phyloP scores from a whole-genome alignment of 108 stramenopile genomes.

The Nannochloropsis oceanica region DNA sequence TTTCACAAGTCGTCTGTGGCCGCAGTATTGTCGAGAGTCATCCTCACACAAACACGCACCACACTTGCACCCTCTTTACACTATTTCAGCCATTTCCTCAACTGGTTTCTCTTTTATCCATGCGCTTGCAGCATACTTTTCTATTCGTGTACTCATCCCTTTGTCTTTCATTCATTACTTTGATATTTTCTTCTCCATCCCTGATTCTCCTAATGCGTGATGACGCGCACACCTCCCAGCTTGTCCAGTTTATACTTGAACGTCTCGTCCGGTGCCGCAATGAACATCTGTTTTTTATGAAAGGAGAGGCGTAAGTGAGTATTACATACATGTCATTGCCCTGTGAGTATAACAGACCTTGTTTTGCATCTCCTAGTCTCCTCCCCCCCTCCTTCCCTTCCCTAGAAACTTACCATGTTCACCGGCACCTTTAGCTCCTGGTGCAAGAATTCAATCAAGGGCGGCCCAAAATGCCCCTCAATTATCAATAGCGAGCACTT shows the following conservation, averaged over 20 bases:
- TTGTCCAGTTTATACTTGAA: constrained; percentile 46
- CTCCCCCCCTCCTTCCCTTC: neutral
- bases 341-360: neutral
- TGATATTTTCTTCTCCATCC: neutral
- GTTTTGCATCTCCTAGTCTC: neutral
- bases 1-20: no score
- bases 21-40: no score
- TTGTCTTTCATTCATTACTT: neutral
- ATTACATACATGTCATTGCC: neutral
- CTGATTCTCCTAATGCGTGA: constrained; percentile 31
- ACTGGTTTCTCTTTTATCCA: neutral
- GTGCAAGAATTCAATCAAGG: constrained; percentile 33
- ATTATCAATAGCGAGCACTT: constrained; percentile 41
- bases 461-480: constrained; percentile 38
- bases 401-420: neutral
- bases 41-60: no score
- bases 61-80: no score
- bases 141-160: neutral
- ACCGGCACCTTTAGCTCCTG: neutral
- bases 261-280: constrained; percentile 49
- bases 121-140: neutral
- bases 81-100: no score
- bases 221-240: constrained; percentile 52
- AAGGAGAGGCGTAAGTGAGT: constrained; percentile 1
- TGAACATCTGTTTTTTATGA: constrained; percentile 48